Percentiles rank a stretch among this genome's conserved stretches.
Conservation (phyloP, 495 filamentous ascomycete species). For the Daldinia decipiens region DNA sequence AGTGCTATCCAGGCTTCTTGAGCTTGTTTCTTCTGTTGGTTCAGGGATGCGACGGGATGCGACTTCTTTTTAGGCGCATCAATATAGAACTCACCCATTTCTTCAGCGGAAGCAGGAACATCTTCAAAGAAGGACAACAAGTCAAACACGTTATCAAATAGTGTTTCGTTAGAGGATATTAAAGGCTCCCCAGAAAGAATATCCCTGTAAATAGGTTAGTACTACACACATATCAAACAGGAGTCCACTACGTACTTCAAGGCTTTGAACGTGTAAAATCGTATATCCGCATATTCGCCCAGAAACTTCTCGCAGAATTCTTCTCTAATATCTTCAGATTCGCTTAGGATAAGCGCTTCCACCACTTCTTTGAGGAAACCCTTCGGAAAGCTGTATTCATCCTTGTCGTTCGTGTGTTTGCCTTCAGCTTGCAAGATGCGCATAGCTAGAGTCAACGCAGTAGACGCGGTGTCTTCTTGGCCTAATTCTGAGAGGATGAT, state of each 20-base stretch:
- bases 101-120: slow-evolving; percentile 68
- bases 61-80: slow-evolving; percentile 62
- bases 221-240: slow-evolving; percentile 3
- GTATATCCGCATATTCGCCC: slow-evolving; percentile 82
- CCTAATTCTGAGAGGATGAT: slow-evolving; percentile 65
- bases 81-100: slow-evolving; percentile 74
- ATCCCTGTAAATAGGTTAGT: slow-evolving; percentile 43
- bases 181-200: slow-evolving; percentile 51
- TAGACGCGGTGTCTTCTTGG: slow-evolving; percentile 62
- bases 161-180: slow-evolving; percentile 52
- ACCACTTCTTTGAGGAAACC: slow-evolving; percentile 72
- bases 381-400: slow-evolving; percentile 72
- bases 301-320: slow-evolving; percentile 82
- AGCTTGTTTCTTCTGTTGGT: slow-evolving; percentile 74
- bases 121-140: slow-evolving; percentile 73
- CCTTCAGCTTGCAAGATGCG: slow-evolving; percentile 81
- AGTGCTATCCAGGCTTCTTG: slow-evolving; percentile 88
- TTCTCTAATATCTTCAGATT: slow-evolving; percentile 65
- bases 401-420: slow-evolving; percentile 65
- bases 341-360: slow-evolving; percentile 66
- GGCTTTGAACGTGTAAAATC: slow-evolving; percentile 79
- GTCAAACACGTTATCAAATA: slow-evolving; percentile 66
- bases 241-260: slow-evolving; percentile 66
- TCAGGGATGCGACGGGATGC: slow-evolving; percentile 62
- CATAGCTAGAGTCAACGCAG: slow-evolving; percentile 81